Percentiles rank a stretch among this genome's conserved stretches.
phyloP scores from a whole-genome alignment of 2,329 filamentous ascomycete species.

The Hymenoscyphus repandus region DNA sequence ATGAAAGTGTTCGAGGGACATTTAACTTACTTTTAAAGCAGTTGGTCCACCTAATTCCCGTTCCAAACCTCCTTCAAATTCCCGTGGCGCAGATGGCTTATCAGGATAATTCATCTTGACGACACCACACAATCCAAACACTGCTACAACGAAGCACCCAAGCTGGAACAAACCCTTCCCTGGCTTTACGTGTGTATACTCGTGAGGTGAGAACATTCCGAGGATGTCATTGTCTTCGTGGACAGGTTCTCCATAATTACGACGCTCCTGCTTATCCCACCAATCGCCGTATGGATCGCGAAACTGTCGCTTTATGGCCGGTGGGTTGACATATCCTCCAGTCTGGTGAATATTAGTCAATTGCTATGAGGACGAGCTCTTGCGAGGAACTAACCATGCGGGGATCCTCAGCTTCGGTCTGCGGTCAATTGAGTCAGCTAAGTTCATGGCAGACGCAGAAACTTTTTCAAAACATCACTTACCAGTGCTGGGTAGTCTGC shows the following conservation, averaged over 20 bases:
- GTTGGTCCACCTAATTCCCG: constrained; percentile 68
- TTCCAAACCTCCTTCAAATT: constrained; percentile 68
- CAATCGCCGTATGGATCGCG: constrained; percentile 90
- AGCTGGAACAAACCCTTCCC: constrained; percentile 65
- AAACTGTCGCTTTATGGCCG: constrained; percentile 77
- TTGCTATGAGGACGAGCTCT: neutral
- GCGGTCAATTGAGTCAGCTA: constrained; percentile 17
- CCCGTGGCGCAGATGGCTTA: constrained; percentile 60
- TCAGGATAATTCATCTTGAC: constrained; percentile 70
- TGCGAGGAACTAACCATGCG: constrained; percentile 51
- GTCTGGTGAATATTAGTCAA: constrained; percentile 48
- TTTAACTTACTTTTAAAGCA: constrained; percentile 56
- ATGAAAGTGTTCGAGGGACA: neutral
- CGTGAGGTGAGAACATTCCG: constrained; percentile 81
- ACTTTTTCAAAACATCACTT: constrained; percentile 11
- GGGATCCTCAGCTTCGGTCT: constrained; percentile 58
- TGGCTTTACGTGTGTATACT: constrained; percentile 77
- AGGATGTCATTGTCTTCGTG: constrained; percentile 96
- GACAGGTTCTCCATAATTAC: constrained; percentile 93
- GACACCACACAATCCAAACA: constrained; percentile 60
- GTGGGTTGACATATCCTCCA: constrained; percentile 77
- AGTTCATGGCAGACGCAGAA: neutral
- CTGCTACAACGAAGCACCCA: constrained; percentile 58
- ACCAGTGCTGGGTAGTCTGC: constrained; percentile 28
- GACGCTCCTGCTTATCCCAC: constrained; percentile 96